phyloP scores from a whole-genome alignment of 2,329 filamentous ascomycete genomes.

The Periconia digitata region DNA sequence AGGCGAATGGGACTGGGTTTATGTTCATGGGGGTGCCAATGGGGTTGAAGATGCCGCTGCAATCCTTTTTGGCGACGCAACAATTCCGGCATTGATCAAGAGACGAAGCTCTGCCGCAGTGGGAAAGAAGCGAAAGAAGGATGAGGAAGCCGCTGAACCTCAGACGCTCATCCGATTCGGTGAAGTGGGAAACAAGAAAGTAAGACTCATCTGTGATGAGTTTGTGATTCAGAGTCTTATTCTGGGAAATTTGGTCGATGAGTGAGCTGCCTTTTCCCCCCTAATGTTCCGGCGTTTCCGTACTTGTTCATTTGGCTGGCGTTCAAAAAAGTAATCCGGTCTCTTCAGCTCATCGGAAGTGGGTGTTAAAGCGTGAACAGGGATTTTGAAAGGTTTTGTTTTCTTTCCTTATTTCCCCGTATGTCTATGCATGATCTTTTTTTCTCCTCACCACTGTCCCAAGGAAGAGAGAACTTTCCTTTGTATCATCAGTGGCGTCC shows the following conservation, averaged over 20 bases:
- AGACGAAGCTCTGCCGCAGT: conserved; percentile 10
- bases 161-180: conserved; percentile 32
- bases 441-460: no score
- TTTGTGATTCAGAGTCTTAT: conserved; percentile 92
- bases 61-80: conserved; percentile 46
- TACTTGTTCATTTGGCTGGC: no score
- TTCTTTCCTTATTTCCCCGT: no score
- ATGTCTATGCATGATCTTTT: no score
- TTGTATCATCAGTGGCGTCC: no score
- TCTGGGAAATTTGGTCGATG: conserved; percentile 73
- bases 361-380: no score
- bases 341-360: no score
- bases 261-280: conserved; percentile 28
- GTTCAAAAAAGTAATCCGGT: no score
- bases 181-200: conserved; percentile 50
- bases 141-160: conserved; percentile 30
- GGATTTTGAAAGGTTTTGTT: no score
- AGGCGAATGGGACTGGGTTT: conserved; percentile 74
- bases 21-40: conserved; percentile 70
- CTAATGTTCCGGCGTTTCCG: no score
- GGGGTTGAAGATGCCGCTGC: conserved; percentile 58
- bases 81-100: conserved; percentile 18
- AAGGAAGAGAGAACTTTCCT: no score
- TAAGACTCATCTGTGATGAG: conserved; percentile 78
- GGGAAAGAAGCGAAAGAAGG: conserved; percentile 48